Base-by-base conservation (phyloP, 1,284 basidiomycete genomes). In the Neonothopanus nambi region DNA sequence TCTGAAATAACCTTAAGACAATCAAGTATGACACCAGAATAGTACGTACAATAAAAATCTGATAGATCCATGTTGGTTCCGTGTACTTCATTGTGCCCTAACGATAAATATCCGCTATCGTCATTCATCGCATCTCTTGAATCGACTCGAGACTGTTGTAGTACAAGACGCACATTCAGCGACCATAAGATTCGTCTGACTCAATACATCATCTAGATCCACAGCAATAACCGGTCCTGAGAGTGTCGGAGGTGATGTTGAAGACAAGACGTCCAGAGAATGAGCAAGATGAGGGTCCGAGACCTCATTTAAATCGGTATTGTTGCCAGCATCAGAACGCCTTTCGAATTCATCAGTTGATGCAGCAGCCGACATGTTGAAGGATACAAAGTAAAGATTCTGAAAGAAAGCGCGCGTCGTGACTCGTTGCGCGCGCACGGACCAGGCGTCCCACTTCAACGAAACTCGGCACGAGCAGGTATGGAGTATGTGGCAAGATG, bases 171-270 rank as follows among this genome's bases (percentile, higher is more conserved):
- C 67, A 90, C 89, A 92, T 43, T 82, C 68, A 4, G 83, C 81
- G 11, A 91, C 79, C 13, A 74, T 73, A 45, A 69, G 62, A 66
- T 91, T 93, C 3, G 89, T 92, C 63, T 82, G 72, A 58, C 83
- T 78, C 48, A 91, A 69, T 4, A 91, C 89, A 73, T 92, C 89
- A 61, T 91, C 89, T 56, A 91, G 69, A 70, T 91, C 89, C 37
- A 90, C 74, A 3, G 87, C 86, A 63, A 91, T 85, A 44, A 85
- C 67, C 12, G 77, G 76, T 54, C 66, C 67, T 37, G 55, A 43
- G 6, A 65, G 63, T n/a, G 55, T 52, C 26, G 67, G 63, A 13
- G 65, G 61, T 11, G 65, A 61, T 45, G 62, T 59, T 18, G 45
- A 48, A 21, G 60, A 38, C 26, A 73, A 61, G 21, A 61, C 61